Percentiles rank a stretch among this genome's conserved stretches.
Evolutionary conservation across 352 stramenopile species (phyloP).

Genomic region (Pythium phragmiticola): DNA sequence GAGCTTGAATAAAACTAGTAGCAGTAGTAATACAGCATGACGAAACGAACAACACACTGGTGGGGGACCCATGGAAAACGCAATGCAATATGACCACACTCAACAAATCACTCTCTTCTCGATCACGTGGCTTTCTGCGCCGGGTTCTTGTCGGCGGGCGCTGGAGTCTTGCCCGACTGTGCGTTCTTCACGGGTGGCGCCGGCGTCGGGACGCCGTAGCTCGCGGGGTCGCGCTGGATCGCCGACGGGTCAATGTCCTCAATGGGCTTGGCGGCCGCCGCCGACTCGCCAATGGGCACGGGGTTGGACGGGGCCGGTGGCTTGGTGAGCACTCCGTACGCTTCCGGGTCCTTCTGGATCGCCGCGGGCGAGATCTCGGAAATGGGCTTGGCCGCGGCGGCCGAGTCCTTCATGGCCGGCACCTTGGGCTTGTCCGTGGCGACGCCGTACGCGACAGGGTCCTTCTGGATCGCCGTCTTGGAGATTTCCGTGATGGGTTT

Average conservation of each 20-base stretch:
- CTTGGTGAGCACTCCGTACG: conserved; percentile 13
- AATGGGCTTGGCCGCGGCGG: conserved; percentile 23
- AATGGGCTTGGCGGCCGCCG: conserved; percentile 12
- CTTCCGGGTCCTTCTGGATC: conserved; percentile 20
- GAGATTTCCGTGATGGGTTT: conserved; percentile 12
- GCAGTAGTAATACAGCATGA: not conserved
- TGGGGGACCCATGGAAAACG: no score
- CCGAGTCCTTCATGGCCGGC: conserved; percentile 2
- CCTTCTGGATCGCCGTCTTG: conserved; percentile 8
- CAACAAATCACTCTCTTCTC: not conserved
- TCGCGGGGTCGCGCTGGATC: conserved; percentile 11
- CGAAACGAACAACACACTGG: no score
- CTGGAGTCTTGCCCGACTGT: not conserved
- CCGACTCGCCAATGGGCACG: conserved; percentile 1
- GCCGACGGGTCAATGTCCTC: not conserved
- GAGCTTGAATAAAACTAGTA: not conserved
- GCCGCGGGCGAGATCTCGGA: conserved; percentile 9
- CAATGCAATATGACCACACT: no score
- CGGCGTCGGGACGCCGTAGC: conserved; percentile 8
- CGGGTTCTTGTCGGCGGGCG: not conserved
- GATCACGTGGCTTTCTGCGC: not conserved
- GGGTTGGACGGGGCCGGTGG: not conserved
- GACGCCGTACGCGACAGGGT: conserved; percentile 10
- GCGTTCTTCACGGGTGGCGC: not conserved
- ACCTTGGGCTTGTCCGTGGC: not conserved